A percentile compares a stretch with the other conserved stretches of the same genome.
These are phyloP conservation scores for Magnaporthiopsis incrustans DNA, from an alignment of 2,329 filamentous ascomycete species.

Conservation along the genomic window DNA sequence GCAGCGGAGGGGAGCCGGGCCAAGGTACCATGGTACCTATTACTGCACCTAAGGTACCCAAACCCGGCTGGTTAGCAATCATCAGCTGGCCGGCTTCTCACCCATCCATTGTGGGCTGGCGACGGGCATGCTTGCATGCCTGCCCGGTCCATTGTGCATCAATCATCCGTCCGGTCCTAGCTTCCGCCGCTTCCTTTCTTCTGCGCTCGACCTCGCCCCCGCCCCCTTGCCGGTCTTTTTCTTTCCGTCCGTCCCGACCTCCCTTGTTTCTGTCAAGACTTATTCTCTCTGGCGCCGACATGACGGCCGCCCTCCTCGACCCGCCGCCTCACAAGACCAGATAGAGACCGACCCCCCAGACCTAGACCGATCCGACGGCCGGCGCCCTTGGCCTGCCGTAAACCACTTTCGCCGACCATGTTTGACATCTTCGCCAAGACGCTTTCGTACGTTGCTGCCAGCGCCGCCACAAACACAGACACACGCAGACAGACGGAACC, in stretches of 20 bases:
- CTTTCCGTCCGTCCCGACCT: neutral
- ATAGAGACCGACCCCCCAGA: neutral
- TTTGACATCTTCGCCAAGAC: constrained; percentile 72
- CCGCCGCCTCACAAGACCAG: neutral
- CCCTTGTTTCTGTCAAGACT: neutral
- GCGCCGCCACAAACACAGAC: neutral
- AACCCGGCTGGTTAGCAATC: neutral
- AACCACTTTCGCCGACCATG: constrained; percentile 29
- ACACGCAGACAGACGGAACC: neutral
- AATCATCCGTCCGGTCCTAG: neutral
- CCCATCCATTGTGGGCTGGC: neutral
- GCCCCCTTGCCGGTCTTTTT: constrained; percentile 6
- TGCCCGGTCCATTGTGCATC: neutral
- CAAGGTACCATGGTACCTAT: neutral
- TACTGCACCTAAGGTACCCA: neutral
- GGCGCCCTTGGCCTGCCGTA: neutral
- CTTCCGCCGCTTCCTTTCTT: neutral
- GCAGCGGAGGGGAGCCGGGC: too few species aligned
- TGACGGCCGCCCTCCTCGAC: neutral
- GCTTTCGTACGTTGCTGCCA: constrained; percentile 55
- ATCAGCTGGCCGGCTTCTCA: neutral
- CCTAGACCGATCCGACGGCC: neutral
- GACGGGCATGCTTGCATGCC: neutral
- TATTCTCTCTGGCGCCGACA: neutral
- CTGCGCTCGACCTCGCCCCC: neutral